Evolutionary conservation across 176 grass and related monocot species (phyloP).

Genomic region (Secale cereale): DNA sequence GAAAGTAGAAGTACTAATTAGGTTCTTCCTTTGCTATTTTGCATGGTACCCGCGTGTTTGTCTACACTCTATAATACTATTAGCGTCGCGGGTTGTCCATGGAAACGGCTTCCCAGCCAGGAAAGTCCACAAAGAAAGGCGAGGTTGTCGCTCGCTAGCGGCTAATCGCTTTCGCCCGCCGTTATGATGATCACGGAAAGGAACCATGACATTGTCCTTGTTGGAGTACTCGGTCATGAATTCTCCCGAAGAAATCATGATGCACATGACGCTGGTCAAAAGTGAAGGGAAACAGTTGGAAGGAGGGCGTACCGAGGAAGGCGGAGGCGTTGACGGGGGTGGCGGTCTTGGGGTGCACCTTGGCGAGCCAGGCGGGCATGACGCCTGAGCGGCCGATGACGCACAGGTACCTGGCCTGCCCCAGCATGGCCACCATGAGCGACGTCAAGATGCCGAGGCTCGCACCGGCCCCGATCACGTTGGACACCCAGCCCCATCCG

Average conservation of each 20-base stretch:
- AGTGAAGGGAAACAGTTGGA: background rate
- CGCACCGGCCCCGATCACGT: constrained; percentile 70
- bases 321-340: constrained; percentile 89
- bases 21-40: too few relatives aligned
- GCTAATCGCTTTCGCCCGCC: background rate
- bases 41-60: background rate
- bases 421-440: constrained; percentile 87
- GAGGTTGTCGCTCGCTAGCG: background rate
- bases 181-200: background rate
- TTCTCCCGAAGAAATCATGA: background rate
- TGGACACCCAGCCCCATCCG: constrained; percentile 76
- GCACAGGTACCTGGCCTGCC: constrained; percentile 87
- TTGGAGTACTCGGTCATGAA: background rate
- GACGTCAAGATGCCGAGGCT: constrained; percentile 92
- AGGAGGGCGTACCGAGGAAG: constrained; percentile 53
- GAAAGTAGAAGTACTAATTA: too few relatives aligned
- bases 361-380: constrained; percentile 76
- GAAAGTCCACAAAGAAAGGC: background rate
- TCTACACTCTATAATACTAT: background rate
- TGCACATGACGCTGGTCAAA: background rate
- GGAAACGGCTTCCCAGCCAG: background rate
- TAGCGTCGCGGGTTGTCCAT: background rate
- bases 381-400: constrained; percentile 90
- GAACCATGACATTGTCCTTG: background rate
- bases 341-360: constrained; percentile 58